Percentiles rank a stretch among this genome's conserved stretches.
Evolutionary conservation across 1,284 basidiomycete genomes (phyloP).

Genomic region (Acaromyces ingoldii): DNA sequence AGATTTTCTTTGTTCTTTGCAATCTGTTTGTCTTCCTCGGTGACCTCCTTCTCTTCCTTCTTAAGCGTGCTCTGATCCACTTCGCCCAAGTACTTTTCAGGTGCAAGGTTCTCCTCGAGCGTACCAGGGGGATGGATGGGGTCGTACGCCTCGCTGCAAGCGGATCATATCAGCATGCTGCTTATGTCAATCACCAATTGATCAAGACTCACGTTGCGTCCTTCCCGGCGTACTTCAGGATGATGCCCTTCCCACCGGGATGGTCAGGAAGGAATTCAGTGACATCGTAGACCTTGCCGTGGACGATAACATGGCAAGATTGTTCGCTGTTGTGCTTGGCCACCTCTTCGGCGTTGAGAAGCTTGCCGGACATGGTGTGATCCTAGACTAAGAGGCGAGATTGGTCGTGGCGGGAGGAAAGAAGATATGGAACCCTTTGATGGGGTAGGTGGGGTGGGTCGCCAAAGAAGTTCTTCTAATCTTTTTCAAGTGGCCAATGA

Average conservation of each 20-base stretch:
- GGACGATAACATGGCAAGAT: constrained; percentile 82
- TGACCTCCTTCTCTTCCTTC: constrained; percentile 15
- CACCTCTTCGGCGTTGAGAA: constrained; percentile 59
- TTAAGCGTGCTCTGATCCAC: constrained; percentile 36
- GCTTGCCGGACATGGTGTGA: constrained; percentile 9
- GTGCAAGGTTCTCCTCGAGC: constrained; percentile 43
- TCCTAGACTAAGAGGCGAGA: no score
- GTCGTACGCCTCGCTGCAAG: constrained; percentile 38
- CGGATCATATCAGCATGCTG: neutral
- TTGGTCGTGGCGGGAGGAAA: no score
- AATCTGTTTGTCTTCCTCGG: constrained; percentile 13
- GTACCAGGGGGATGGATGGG: constrained; percentile 49
- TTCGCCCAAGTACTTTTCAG: constrained; percentile 43
- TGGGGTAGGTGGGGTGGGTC: no score
- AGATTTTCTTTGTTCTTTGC: constrained; percentile 21
- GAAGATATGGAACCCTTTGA: no score
- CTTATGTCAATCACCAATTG: neutral
- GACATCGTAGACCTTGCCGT: constrained; percentile 72
- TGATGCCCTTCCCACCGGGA: constrained; percentile 16
- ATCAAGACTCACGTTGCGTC: constrained; percentile 20
- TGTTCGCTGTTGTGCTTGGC: constrained; percentile 65
- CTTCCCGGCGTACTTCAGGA: constrained; percentile 23
- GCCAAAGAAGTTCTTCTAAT: no score
- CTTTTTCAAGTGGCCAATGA: no score
- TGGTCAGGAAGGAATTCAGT: constrained; percentile 63